Evolutionary conservation across 768 basidiomycete genomes (phyloP), one percentile per base, ranked within the genome.

Genomic region (Suillus decipiens): DNA sequence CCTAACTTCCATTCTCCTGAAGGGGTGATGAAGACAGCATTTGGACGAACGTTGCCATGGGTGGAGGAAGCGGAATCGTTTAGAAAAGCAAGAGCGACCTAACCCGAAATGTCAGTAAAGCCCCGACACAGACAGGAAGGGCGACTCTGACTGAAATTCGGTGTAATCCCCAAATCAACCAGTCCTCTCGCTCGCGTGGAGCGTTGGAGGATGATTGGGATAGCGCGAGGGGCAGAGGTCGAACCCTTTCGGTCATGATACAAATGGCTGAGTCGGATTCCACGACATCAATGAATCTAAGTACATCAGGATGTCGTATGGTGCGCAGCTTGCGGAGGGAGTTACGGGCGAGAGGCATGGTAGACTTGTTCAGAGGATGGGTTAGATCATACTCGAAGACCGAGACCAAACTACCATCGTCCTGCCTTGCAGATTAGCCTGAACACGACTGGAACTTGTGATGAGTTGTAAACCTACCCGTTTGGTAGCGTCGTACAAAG

Each of bases 1-100:
- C 93, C 96, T 9, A 99, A 79, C 71, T 93, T 93, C 97, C 96
- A 99, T 78, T 99, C 97, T 6, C 96, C 93, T 0, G 94, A 92
- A 0, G 90, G 89, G 1, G 96, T 94, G 59, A 97, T 86, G 71
- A 97, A 98, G 63, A 98, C 85, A 1, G 92, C 87, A 62, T 84
- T 82, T n/a, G 84, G 73, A 63, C 86, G 80, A 61, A 96, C 71
- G 67, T 88, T 91, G 24, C 94, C 95, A 68, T 97, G 95, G 0
- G 92, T 92, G 2, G 92, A 93, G 31, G 84, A 76, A 60, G 86
- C 89, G 9, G 92, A 83, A 47, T 93, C 89, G 69, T 99, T 98
- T 61, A 99, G 73, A 76, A 99, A 99, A 2, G 91, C 81, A 45
- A 98, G 77, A 3, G 96, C 96, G 61, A 93, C 90, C 92, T 96